These are phyloP conservation scores for Mycena amicta DNA, from an alignment of 768 basidiomycete genomes.

Conservation along the genomic window DNA sequence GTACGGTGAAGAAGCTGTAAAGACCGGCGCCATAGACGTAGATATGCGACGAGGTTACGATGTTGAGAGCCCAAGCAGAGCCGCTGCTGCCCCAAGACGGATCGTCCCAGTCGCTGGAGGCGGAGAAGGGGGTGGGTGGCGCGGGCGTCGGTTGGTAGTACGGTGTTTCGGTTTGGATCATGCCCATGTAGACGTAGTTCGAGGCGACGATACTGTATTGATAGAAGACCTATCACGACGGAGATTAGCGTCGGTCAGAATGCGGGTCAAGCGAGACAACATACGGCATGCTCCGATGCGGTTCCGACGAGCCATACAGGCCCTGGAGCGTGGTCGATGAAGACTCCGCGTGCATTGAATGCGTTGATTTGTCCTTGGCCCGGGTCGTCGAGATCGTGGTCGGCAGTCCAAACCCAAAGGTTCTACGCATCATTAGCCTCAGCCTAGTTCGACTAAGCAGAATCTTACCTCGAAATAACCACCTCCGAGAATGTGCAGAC, in stretches of 20 bases:
- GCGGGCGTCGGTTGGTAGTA: constrained; percentile 48
- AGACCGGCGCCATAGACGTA: constrained; percentile 46
- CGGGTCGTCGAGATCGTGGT: constrained; percentile 10
- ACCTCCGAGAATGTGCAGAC: constrained; percentile 34
- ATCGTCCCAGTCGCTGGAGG: constrained; percentile 35
- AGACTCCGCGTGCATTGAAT: constrained; percentile 5
- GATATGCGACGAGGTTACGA: constrained; percentile 40
- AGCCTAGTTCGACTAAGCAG: neutral
- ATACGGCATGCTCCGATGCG: constrained; percentile 6
- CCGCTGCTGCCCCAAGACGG: constrained; percentile 33
- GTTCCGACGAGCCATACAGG: constrained; percentile 14
- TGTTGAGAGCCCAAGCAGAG: constrained; percentile 43
- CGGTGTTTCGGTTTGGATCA: constrained; percentile 56
- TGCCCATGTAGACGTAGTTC: constrained; percentile 48
- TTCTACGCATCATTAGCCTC: neutral
- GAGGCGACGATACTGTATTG: constrained; percentile 48
- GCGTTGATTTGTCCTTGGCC: constrained; percentile 1
- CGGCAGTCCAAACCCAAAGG: constrained; percentile 4
- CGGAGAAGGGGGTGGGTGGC: constrained; percentile 41
- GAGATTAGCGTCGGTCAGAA: no score
- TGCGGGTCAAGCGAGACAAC: neutral
- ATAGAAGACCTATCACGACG: constrained; percentile 1
- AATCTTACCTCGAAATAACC: constrained; percentile 11
- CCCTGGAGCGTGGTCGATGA: neutral
- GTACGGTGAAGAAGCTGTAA: constrained; percentile 47